A percentile compares a stretch with the other conserved stretches of the same genome.
These are phyloP conservation scores for Colletotrichum sp. DNA, from an alignment of 2,329 filamentous ascomycete species.

Conservation along the genomic window DNA sequence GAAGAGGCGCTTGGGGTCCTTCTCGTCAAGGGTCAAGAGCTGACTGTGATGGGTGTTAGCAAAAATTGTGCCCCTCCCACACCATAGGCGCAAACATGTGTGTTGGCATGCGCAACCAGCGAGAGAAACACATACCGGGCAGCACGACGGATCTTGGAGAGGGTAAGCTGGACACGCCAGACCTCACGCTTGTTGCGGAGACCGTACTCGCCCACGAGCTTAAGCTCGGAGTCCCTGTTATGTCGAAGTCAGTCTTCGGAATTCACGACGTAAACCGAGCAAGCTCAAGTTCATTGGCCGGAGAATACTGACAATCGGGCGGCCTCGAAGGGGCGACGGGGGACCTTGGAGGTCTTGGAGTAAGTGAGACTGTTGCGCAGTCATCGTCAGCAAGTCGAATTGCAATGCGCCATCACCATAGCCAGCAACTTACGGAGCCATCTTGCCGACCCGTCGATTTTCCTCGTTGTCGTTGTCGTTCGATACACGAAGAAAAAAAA, in stretches of 20 bases:
- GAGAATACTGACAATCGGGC: slow-evolving; percentile 97
- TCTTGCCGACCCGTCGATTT: slow-evolving; percentile 35
- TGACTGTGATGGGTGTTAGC: slow-evolving; percentile 67
- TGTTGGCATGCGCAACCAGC: not conserved
- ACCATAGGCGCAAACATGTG: not conserved
- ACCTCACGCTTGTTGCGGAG: slow-evolving; percentile 99
- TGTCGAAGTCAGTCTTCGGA: slow-evolving; percentile 66
- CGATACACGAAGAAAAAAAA: slow-evolving; percentile 7
- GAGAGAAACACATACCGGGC: slow-evolving; percentile 73
- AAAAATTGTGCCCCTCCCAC: not conserved
- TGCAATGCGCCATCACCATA: not conserved
- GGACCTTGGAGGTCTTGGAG: slow-evolving; percentile 99
- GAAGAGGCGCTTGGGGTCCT: slow-evolving; percentile 99
- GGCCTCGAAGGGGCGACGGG: slow-evolving; percentile 97
- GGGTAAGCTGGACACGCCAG: slow-evolving; percentile 98
- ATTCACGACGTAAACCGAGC: slow-evolving; percentile 93
- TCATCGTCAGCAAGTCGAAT: slow-evolving; percentile 21
- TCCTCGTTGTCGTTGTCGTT: slow-evolving; percentile 22
- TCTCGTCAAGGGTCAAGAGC: slow-evolving; percentile 99
- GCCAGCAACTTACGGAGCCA: slow-evolving; percentile 45
- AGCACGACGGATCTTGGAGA: slow-evolving; percentile 99
- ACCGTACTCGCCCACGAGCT: slow-evolving; percentile 99
- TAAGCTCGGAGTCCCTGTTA: slow-evolving; percentile 95
- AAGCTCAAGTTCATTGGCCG: slow-evolving; percentile 99
- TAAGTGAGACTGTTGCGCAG: slow-evolving; percentile 64